Evolutionary conservation across 352 stramenopile species (phyloP).

Genomic region (Globisporangium middletonii): DNA sequence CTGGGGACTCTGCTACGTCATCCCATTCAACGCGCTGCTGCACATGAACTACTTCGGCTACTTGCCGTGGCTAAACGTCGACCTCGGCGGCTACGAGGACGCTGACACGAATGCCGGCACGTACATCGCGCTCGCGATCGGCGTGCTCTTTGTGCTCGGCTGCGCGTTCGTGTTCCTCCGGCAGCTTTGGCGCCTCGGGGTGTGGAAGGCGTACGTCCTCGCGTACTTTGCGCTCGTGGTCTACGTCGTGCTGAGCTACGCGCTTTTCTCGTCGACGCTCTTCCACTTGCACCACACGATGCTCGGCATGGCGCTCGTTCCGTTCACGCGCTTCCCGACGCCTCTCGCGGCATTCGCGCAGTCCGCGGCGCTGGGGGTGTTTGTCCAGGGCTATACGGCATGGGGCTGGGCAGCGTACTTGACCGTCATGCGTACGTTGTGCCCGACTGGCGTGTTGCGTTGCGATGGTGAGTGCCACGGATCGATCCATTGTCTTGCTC

Average conservation of each 20-base stretch:
- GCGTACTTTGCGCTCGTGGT: slow-evolving; percentile 28
- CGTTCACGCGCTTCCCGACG: slow-evolving; percentile 64
- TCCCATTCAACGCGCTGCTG: slow-evolving; percentile 64
- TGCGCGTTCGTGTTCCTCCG: slow-evolving; percentile 32
- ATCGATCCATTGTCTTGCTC: neutral
- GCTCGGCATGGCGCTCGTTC: slow-evolving; percentile 52
- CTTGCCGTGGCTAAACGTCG: slow-evolving; percentile 67
- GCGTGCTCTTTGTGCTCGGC: slow-evolving; percentile 23
- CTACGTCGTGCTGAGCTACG: slow-evolving; percentile 41
- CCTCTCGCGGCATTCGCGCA: slow-evolving; percentile 48
- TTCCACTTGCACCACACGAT: slow-evolving; percentile 79
- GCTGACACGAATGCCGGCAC: slow-evolving; percentile 38
- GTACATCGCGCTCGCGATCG: slow-evolving; percentile 48
- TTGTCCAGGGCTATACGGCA: slow-evolving; percentile 68
- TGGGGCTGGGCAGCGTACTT: slow-evolving; percentile 76
- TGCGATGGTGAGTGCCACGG: neutral
- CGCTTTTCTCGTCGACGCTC: slow-evolving; percentile 44
- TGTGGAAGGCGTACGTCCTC: slow-evolving; percentile 30
- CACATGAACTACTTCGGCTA: slow-evolving; percentile 75
- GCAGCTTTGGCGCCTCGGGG: slow-evolving; percentile 32
- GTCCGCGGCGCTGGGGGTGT: slow-evolving; percentile 42
- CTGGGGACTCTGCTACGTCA: slow-evolving; percentile 58
- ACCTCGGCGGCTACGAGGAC: slow-evolving; percentile 58
- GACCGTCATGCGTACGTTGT: slow-evolving; percentile 45
- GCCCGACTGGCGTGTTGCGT: neutral